Conservation (phyloP, 2,329 filamentous ascomycete genomes). For the Phyllachora maydis region DNA sequence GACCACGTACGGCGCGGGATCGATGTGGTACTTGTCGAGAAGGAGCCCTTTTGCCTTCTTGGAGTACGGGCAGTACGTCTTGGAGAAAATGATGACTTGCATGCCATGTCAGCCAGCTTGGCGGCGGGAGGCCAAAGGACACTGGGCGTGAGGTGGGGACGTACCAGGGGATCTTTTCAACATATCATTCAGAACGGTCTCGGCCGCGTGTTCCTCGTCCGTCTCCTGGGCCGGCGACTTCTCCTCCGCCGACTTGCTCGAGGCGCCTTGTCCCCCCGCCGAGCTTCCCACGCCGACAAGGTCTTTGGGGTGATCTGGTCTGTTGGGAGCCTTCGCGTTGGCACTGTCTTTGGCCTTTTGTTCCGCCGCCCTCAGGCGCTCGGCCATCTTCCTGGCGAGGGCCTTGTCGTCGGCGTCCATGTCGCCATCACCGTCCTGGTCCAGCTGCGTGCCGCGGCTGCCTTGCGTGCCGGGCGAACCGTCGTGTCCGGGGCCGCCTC, state of each 20-base stretch:
- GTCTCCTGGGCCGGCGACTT: constrained; percentile 20
- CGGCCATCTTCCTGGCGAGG: constrained; percentile 31
- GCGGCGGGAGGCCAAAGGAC: neutral
- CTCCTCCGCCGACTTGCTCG: constrained; percentile 22
- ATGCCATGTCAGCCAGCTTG: constrained; percentile 1
- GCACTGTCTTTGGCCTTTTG: constrained; percentile 46
- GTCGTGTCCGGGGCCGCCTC: constrained; percentile 6
- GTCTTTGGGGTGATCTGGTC: constrained; percentile 34
- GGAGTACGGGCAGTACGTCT: constrained; percentile 78
- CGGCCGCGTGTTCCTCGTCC: constrained; percentile 40
- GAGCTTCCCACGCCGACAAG: constrained; percentile 38
- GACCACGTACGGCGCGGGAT: constrained; percentile 66
- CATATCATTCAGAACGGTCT: constrained; percentile 55
- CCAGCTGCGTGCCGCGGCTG: constrained; percentile 20
- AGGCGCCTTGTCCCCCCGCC: constrained; percentile 29
- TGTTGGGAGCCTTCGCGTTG: constrained; percentile 42
- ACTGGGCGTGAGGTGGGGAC: too few relatives aligned
- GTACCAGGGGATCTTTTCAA: constrained; percentile 69
- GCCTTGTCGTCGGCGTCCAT: constrained; percentile 33
- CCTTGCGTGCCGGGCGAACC: constrained; percentile 1
- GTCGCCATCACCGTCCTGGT: constrained; percentile 32
- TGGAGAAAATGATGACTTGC: constrained; percentile 86
- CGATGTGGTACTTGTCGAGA: constrained; percentile 66
- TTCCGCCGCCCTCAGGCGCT: constrained; percentile 47
- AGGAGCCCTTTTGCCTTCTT: constrained; percentile 70